These are phyloP conservation scores for Suillus subluteus DNA, from an alignment of 768 basidiomycete species.

Conservation along the genomic window DNA sequence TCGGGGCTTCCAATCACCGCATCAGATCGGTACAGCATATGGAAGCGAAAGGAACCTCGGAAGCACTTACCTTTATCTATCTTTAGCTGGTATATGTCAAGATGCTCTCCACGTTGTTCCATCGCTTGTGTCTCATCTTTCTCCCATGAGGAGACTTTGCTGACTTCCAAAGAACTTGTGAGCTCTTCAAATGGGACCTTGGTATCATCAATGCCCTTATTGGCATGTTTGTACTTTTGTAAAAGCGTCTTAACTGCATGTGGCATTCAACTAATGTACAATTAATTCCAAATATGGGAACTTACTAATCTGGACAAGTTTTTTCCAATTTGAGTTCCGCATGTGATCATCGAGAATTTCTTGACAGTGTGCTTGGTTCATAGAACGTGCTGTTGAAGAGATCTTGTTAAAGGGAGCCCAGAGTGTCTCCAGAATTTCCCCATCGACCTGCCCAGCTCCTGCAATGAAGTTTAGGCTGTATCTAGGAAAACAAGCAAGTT, in stretches of 20 bases:
- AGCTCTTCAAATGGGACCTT: conserved; percentile 7
- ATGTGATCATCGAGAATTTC: no score
- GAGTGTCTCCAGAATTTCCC: conserved; percentile 36
- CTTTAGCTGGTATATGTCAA: conserved; percentile 9
- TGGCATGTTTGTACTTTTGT: no score
- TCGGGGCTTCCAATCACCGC: neutral
- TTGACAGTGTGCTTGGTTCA: no score
- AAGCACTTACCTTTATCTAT: conserved; percentile 10
- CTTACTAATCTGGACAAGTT: no score
- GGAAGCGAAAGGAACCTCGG: neutral
- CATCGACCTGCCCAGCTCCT: conserved; percentile 30
- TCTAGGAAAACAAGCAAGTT: no score
- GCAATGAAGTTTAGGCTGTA: conserved; percentile 18
- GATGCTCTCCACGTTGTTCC: conserved; percentile 1
- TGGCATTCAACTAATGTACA: no score
- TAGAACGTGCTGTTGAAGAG: no score
- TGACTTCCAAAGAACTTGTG: neutral
- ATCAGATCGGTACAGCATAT: neutral
- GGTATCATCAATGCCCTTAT: conserved; percentile 13
- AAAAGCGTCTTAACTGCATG: no score
- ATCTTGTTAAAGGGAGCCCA: conserved; percentile 17
- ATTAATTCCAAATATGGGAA: no score
- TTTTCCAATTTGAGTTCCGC: no score
- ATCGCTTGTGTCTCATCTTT: neutral
- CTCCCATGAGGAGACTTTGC: neutral